These are phyloP conservation scores for Pestalotiopsis sp. DNA, from an alignment of 2,329 filamentous ascomycete species.

Conservation along the genomic window DNA sequence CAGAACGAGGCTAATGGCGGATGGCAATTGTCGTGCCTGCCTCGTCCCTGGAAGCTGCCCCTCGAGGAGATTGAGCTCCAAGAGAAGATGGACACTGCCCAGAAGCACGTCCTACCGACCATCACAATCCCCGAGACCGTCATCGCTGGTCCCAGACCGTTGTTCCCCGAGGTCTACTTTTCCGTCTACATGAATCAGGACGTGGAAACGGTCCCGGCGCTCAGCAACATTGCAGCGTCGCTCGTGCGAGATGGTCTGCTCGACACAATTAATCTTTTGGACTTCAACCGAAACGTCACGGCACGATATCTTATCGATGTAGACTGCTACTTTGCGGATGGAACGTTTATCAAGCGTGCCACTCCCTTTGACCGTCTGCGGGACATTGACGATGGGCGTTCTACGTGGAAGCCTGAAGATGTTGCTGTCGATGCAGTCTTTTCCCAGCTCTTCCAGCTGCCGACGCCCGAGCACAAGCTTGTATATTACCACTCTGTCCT, in stretches of 20 bases:
- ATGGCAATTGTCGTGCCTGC: conserved; percentile 74
- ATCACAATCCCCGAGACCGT: conserved; percentile 78
- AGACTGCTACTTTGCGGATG: conserved; percentile 89
- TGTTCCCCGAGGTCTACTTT: conserved; percentile 93
- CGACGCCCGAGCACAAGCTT: conserved; percentile 85
- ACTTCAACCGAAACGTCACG: conserved; percentile 87
- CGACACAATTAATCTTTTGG: conserved; percentile 91
- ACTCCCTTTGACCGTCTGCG: conserved; percentile 90
- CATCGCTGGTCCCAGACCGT: conserved; percentile 70
- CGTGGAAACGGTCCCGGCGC: conserved; percentile 82
- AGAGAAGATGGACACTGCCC: conserved; percentile 59
- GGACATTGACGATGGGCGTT: conserved; percentile 64
- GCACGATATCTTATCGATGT: conserved; percentile 91
- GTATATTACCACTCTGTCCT: conserved; percentile 96
- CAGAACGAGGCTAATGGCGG: conserved; percentile 72
- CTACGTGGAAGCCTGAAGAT: conserved; percentile 97
- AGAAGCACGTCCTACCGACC: conserved; percentile 77
- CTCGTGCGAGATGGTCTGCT: conserved; percentile 83
- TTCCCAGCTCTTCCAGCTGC: conserved; percentile 89
- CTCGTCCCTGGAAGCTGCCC: conserved; percentile 69
- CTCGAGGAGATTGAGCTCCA: conserved; percentile 62
- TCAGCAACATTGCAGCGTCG: conserved; percentile 75
- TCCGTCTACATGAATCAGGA: conserved; percentile 91
- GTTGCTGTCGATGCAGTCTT: conserved; percentile 97
- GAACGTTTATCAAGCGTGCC: conserved; percentile 90